Conservation (phyloP, 176 grass and related monocot species). For the Elymus sibiricus region DNA sequence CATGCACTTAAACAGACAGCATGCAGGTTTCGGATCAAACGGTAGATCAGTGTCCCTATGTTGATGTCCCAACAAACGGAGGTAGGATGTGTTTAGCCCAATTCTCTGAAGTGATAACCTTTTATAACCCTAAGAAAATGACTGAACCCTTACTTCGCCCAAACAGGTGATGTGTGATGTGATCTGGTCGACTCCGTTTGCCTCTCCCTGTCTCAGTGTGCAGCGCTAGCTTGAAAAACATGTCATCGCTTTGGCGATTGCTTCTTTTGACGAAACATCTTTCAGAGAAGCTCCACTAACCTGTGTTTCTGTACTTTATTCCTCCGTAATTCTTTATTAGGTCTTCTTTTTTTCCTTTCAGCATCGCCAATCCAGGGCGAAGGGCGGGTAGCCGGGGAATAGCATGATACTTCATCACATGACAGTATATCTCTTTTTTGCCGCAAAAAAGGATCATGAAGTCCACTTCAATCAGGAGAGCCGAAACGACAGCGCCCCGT, state of each 20-base stretch:
- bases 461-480: slow-evolving; percentile 13
- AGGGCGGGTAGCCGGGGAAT: neutral
- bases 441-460: neutral
- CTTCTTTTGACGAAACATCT: neutral
- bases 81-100: neutral
- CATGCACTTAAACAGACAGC: neutral
- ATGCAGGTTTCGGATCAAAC: neutral
- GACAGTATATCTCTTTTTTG: slow-evolving; percentile 9
- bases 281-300: neutral
- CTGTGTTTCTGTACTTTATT: neutral
- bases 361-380: neutral
- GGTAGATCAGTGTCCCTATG: neutral
- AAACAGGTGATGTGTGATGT: neutral
- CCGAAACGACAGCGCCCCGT: neutral
- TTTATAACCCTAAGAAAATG: neutral
- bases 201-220: neutral
- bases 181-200: neutral
- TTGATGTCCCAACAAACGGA: neutral
- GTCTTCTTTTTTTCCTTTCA: neutral
- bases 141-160: neutral
- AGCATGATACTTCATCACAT: neutral
- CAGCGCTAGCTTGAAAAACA: neutral
- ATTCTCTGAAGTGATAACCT: neutral
- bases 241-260: neutral
- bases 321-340: neutral